These are phyloP conservation scores for Protostelium mycophagum DNA, from an alignment of 78 protist species.

Conservation along the genomic window DNA sequence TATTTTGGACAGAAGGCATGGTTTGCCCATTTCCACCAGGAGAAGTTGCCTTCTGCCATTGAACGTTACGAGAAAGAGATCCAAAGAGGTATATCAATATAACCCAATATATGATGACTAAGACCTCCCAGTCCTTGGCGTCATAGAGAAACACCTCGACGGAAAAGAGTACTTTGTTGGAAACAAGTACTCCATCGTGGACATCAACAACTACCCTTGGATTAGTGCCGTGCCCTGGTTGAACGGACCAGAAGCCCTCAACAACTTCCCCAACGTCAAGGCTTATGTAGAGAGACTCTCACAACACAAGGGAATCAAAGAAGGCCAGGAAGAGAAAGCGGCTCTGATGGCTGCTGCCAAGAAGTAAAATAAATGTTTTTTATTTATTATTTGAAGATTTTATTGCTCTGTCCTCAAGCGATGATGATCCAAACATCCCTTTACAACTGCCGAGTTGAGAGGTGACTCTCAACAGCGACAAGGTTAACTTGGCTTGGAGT, in stretches of 20 bases:
- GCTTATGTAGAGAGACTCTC: neutral
- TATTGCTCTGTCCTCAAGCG: too few relatives aligned
- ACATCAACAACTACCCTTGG: neutral
- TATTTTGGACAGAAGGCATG: neutral
- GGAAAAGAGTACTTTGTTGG: neutral
- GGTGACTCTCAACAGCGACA: too few relatives aligned
- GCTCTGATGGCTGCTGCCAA: too few relatives aligned
- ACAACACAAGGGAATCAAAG: neutral
- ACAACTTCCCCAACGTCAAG: neutral
- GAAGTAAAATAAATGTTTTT: too few relatives aligned
- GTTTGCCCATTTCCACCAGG: neutral
- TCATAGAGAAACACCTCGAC: neutral
- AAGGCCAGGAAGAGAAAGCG: neutral
- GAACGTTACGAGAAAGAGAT: neutral
- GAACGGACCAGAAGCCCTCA: neutral
- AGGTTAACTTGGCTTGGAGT: too few relatives aligned
- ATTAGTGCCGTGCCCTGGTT: neutral
- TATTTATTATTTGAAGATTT: too few relatives aligned
- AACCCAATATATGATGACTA: too few relatives aligned
- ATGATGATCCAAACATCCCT: too few relatives aligned
- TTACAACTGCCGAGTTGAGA: too few relatives aligned
- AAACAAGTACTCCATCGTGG: neutral
- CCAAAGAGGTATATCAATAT: too few relatives aligned
- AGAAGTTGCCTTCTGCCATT: neutral
- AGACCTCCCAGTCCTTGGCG: neutral